Evolutionary conservation across 169 alveolate species (phyloP).

Genomic region (Babesia ovata): DNA sequence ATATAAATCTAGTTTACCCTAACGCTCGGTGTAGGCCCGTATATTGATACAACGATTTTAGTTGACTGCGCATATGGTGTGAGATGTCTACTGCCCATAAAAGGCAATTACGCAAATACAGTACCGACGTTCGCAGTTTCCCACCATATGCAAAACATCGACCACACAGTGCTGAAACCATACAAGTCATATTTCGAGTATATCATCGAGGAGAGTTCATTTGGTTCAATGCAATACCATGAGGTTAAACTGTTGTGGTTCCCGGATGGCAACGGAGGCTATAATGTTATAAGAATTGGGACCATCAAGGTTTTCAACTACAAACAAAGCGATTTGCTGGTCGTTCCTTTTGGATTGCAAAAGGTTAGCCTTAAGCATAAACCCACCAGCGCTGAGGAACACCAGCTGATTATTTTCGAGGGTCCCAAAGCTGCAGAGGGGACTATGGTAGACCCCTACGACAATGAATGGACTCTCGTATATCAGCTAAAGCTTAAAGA

Average conservation of each 20-base stretch:
- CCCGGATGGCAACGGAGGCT: not conserved
- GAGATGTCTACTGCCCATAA: conserved; percentile 31
- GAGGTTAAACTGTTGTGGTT: not conserved
- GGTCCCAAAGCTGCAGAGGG: not conserved
- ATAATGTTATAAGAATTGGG: conserved; percentile 7
- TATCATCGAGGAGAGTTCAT: not conserved
- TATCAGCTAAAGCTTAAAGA: no score
- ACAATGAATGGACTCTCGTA: no score
- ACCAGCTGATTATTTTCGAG: not conserved
- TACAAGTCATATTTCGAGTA: conserved; percentile 7
- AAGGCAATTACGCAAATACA: conserved; percentile 14
- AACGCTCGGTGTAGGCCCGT: conserved; percentile 23
- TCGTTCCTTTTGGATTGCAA: conserved; percentile 24
- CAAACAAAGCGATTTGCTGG: not conserved
- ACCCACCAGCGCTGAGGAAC: not conserved
- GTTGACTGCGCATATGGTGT: conserved; percentile 34
- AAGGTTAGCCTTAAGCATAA: not conserved
- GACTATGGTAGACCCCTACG: no score
- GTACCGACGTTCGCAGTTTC: conserved; percentile 1
- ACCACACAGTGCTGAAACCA: not conserved
- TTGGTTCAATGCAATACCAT: not conserved
- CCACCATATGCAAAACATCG: not conserved
- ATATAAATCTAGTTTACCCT: no score
- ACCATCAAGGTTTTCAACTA: not conserved
- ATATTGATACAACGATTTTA: not conserved